These are phyloP conservation scores for Penicillium coprophilum DNA, from an alignment of 495 filamentous ascomycete genomes.

Conservation along the genomic window DNA sequence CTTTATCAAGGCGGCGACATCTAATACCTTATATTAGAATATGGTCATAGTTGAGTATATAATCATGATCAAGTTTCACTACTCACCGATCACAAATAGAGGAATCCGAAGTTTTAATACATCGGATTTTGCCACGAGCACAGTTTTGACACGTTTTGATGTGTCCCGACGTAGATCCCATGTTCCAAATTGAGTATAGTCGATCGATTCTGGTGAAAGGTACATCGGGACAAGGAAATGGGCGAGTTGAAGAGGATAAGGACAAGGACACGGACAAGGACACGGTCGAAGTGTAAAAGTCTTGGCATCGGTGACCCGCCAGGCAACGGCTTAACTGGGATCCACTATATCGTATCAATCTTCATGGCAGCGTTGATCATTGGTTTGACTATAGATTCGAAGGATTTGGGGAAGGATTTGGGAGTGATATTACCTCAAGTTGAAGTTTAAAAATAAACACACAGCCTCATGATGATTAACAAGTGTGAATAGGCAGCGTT, in stretches of 20 bases:
- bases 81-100: constrained; percentile 4
- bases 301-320: not conserved
- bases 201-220: not conserved
- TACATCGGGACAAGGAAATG: not conserved
- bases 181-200: constrained; percentile 2
- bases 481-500: not conserved
- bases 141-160: constrained; percentile 5
- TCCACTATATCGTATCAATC: constrained; percentile 4
- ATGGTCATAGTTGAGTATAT: constrained; percentile 5
- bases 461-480: not conserved
- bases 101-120: constrained; percentile 2
- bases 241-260: constrained; percentile 7
- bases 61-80: constrained; percentile 4
- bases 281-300: not conserved
- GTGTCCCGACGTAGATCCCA: not conserved
- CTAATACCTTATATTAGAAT: constrained; percentile 10
- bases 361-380: not conserved
- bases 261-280: constrained; percentile 10
- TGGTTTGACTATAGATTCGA: constrained; percentile 1
- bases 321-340: constrained; percentile 4
- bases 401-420: constrained; percentile 5
- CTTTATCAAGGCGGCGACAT: constrained; percentile 22
- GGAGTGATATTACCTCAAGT: constrained; percentile 2
- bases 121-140: constrained; percentile 8
- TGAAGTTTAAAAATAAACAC: not conserved